These are phyloP conservation scores for Beta vulgaris DNA, from an alignment of 148 eudicot genomes.

Conservation along the genomic window DNA sequence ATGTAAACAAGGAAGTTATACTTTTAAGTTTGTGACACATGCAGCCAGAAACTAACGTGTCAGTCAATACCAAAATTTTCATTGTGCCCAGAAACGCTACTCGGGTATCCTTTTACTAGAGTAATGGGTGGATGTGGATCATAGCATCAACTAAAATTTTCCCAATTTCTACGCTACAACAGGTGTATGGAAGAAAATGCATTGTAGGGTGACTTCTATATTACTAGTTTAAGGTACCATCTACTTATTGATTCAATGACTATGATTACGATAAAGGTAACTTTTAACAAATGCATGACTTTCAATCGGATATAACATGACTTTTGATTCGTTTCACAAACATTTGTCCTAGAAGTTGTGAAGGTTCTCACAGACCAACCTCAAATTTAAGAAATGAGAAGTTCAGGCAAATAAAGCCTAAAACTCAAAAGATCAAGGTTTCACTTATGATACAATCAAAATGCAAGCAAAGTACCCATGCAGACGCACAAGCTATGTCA, in stretches of 20 bases:
- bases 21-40: too few relatives aligned
- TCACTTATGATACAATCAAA: background rate
- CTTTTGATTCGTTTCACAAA: background rate
- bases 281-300: too few relatives aligned
- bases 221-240: too few relatives aligned
- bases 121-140: background rate
- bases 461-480: background rate
- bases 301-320: too few relatives aligned
- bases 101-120: background rate
- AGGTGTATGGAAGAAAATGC: too few relatives aligned
- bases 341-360: background rate
- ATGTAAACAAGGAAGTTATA: background rate
- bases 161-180: background rate
- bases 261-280: too few relatives aligned
- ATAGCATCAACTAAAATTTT: background rate
- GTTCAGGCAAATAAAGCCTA: background rate
- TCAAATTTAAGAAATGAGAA: background rate
- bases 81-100: background rate
- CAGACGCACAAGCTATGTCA: too few relatives aligned
- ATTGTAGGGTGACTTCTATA: background rate
- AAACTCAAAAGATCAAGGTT: constrained; percentile 3
- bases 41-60: background rate
- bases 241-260: too few relatives aligned
- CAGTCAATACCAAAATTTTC: background rate
- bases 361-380: background rate